A percentile compares a stretch with the other conserved stretches of the same genome.
These are phyloP conservation scores for Hamigera avellanea DNA, from an alignment of 495 filamentous ascomycete species.

Conservation along the genomic window DNA sequence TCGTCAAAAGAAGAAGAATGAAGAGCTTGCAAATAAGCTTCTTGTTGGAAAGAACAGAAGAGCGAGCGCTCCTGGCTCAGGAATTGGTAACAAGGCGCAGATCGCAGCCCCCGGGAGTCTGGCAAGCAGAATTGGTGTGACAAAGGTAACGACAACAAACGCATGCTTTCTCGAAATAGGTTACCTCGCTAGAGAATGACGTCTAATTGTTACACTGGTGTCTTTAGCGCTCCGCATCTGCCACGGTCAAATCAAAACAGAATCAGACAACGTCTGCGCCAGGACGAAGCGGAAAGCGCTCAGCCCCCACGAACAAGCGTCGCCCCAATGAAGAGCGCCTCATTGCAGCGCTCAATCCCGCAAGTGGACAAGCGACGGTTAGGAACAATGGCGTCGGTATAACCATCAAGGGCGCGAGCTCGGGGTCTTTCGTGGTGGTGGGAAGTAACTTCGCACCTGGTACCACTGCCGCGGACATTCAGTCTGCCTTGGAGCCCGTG, in stretches of 20 bases:
- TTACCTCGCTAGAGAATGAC: background rate
- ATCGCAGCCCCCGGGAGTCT: conserved; percentile 42
- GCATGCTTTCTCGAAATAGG: background rate
- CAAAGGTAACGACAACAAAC: conserved; percentile 42
- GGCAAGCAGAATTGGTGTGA: conserved; percentile 63
- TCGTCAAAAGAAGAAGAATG: conserved; percentile 57
- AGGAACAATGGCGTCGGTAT: conserved; percentile 38
- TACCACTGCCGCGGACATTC: conserved; percentile 89
- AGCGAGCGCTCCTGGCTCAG: conserved; percentile 42
- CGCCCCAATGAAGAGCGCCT: conserved; percentile 29
- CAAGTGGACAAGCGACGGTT: conserved; percentile 17
- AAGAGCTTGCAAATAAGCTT: conserved; percentile 60
- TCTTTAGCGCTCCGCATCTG: conserved; percentile 33
- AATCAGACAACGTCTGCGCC: conserved; percentile 12
- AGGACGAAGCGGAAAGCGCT: conserved; percentile 11
- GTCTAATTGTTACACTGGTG: conserved; percentile 8
- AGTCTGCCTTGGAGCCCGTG: conserved; percentile 66
- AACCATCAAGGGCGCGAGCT: conserved; percentile 69
- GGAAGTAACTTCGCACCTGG: conserved; percentile 86
- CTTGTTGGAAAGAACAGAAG: conserved; percentile 53
- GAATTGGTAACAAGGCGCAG: conserved; percentile 29
- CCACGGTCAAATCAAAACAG: conserved; percentile 22
- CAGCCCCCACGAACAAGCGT: conserved; percentile 19
- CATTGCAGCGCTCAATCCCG: conserved; percentile 19
- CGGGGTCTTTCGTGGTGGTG: conserved; percentile 62